Conservation (phyloP, 352 stramenopile species). For the Pythium sukuiense region DNA sequence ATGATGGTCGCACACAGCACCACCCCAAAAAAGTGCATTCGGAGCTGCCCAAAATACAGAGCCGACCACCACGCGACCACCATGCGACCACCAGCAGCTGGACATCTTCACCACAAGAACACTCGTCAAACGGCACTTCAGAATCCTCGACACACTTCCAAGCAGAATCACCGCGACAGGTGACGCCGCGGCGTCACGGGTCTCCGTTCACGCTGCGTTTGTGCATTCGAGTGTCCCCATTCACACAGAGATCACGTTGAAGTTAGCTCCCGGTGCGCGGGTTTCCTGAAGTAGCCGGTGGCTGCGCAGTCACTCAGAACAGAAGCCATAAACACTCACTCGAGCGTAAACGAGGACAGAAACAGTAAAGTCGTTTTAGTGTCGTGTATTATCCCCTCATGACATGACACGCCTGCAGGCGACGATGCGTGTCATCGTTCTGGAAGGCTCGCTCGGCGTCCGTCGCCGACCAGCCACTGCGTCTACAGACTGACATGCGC, state of each 20-base stretch:
- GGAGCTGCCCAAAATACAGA: neutral
- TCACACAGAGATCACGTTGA: constrained; percentile 20
- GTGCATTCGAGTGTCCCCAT: constrained; percentile 21
- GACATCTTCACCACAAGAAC: constrained; percentile 28
- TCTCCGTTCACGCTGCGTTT: constrained; percentile 21
- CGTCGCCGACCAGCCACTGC: neutral
- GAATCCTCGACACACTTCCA: constrained; percentile 25
- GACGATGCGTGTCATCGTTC: neutral
- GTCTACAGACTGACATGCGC: neutral
- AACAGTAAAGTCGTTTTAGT: too few relatives aligned
- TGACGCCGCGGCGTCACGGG: constrained; percentile 27
- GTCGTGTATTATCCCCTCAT: neutral
- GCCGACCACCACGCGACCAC: neutral
- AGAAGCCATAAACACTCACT: neutral
- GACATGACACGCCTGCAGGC: neutral
- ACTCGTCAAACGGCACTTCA: constrained; percentile 28
- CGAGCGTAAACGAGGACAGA: too few relatives aligned
- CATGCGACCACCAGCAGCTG: neutral
- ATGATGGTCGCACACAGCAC: neutral
- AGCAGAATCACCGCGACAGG: constrained; percentile 8
- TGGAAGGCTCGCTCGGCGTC: neutral
- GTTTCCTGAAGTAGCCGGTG: constrained; percentile 1
- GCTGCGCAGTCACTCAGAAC: constrained; percentile 22
- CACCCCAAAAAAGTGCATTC: neutral
- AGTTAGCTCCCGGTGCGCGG: constrained; percentile 11